Evolutionary conservation across 208 protist species (phyloP).

Genomic region (Acanthamoeba comandoni): DNA sequence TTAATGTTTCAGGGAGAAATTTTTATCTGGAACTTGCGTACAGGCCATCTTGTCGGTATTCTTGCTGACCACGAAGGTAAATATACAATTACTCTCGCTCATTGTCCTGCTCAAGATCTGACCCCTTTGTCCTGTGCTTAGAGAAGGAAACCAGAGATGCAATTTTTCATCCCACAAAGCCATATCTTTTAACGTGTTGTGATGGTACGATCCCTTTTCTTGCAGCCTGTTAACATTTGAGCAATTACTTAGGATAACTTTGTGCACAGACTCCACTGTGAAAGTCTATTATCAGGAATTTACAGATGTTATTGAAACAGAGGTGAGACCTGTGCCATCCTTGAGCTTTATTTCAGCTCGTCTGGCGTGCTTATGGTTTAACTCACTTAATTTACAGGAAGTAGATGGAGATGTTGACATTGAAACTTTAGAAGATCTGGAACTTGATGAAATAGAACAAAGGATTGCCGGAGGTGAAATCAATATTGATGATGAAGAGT

Average conservation of each 20-base stretch:
- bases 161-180: slow-evolving; percentile 35
- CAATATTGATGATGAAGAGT: too few species aligned
- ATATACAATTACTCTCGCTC: too few species aligned
- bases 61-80: slow-evolving; percentile 57
- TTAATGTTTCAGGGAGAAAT: slow-evolving; percentile 60
- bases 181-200: slow-evolving; percentile 42
- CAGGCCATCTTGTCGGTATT: slow-evolving; percentile 24
- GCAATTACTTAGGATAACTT: not conserved
- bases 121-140: not conserved
- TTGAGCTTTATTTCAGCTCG: too few species aligned
- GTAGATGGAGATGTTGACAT: slow-evolving; percentile 45
- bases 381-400: too few species aligned
- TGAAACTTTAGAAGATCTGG: slow-evolving; percentile 42
- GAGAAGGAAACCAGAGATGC: slow-evolving; percentile 48
- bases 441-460: slow-evolving; percentile 10
- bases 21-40: slow-evolving; percentile 71
- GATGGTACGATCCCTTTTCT: not conserved
- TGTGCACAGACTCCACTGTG: slow-evolving; percentile 17
- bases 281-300: slow-evolving; percentile 71
- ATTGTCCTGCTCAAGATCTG: not conserved
- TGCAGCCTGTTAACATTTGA: not conserved
- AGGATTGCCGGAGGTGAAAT: not conserved
- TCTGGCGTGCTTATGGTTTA: too few species aligned
- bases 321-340: too few species aligned
- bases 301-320: slow-evolving; percentile 8